Percentiles rank a stretch among this genome's conserved stretches.
phyloP scores from a whole-genome alignment of 805 yeast genomes.

The Candida krabiensis region DNA sequence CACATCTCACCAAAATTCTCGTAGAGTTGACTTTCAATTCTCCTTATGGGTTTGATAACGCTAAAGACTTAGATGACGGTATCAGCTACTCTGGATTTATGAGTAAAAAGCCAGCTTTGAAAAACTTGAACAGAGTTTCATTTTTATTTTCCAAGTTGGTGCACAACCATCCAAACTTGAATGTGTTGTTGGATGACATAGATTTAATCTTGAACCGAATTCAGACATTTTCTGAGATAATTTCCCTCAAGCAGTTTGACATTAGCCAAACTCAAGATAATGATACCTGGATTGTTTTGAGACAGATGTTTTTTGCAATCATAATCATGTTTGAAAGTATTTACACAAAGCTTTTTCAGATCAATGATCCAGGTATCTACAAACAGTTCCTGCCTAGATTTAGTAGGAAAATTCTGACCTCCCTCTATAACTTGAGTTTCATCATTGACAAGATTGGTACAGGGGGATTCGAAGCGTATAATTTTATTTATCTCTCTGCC shows the following conservation, averaged over 20 bases:
- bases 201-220: slow-evolving; percentile 28
- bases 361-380: slow-evolving; percentile 20
- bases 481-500: slow-evolving; percentile 54
- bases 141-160: slow-evolving; percentile 33
- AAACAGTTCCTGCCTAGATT: slow-evolving; percentile 17
- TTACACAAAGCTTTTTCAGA: slow-evolving; percentile 36
- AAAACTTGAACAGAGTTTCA: slow-evolving; percentile 50
- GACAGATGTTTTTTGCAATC: slow-evolving; percentile 44
- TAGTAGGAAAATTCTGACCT: slow-evolving; percentile 36
- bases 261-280: slow-evolving; percentile 8
- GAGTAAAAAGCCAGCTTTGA: slow-evolving; percentile 39
- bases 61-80: slow-evolving; percentile 3
- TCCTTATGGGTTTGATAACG: slow-evolving; percentile 26
- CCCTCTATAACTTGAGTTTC: slow-evolving; percentile 46
- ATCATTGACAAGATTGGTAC: slow-evolving; percentile 55
- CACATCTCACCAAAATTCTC: slow-evolving; percentile 18
- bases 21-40: slow-evolving; percentile 20
- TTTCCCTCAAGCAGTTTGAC: slow-evolving; percentile 15
- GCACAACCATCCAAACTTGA: slow-evolving; percentile 11
- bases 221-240: slow-evolving; percentile 31
- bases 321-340: slow-evolving; percentile 53
- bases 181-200: slow-evolving; percentile 16
- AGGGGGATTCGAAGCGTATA: slow-evolving; percentile 65
- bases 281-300: slow-evolving; percentile 25
- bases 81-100: slow-evolving; percentile 2